Conservation (phyloP, 2,329 filamentous ascomycete species). For the Cladosporium cucumerinum region DNA sequence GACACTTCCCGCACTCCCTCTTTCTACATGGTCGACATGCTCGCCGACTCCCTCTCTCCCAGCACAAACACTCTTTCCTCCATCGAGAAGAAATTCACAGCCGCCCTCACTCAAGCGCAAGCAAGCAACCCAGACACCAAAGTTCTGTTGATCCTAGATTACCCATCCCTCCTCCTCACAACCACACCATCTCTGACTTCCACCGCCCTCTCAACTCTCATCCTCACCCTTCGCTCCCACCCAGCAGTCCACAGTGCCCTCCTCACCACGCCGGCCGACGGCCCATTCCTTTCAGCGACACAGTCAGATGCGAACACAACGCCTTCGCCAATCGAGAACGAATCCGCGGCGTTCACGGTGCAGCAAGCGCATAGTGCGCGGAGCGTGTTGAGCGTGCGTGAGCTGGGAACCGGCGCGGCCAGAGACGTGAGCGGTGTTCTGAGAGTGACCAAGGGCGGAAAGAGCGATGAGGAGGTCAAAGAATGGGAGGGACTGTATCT, state of each 20-base stretch:
- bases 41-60: constrained; percentile 37
- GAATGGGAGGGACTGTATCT: constrained; percentile 78
- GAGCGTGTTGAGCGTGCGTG: constrained; percentile 67
- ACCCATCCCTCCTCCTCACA: constrained; percentile 43
- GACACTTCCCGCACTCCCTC: constrained; percentile 31
- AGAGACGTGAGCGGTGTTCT: constrained; percentile 87
- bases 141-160: constrained; percentile 45
- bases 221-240: constrained; percentile 30
- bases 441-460: constrained; percentile 63
- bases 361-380: constrained; percentile 71
- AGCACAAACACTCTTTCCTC: neutral
- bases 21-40: constrained; percentile 70
- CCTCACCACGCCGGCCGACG: constrained; percentile 68
- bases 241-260: constrained; percentile 64
- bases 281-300: constrained; percentile 59
- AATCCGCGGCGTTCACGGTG: constrained; percentile 68
- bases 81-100: constrained; percentile 16
- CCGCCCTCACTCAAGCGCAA: constrained; percentile 16
- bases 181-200: constrained; percentile 26
- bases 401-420: constrained; percentile 83
- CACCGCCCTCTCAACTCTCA: constrained; percentile 29
- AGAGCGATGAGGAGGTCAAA: constrained; percentile 35
- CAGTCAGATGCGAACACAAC: constrained; percentile 35
- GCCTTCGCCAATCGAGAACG: constrained; percentile 63
- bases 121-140: constrained; percentile 19